Evolutionary conservation across 495 filamentous ascomycete species (phyloP).

Genomic region (Trichoderma parareesei): DNA sequence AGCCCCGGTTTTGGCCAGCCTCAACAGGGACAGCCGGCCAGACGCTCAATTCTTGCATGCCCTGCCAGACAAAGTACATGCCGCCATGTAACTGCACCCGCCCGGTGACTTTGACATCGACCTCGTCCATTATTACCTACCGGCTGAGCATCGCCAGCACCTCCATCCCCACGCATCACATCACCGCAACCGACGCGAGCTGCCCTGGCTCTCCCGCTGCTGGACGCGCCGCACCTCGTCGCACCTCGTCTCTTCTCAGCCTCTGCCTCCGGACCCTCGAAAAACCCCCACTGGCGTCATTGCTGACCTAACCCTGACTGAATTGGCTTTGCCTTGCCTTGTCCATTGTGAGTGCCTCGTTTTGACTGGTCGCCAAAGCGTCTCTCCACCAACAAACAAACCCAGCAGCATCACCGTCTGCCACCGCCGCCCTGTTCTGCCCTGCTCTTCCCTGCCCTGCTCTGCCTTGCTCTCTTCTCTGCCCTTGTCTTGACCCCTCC

Average conservation of each 20-base stretch:
- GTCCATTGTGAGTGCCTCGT: slow-evolving; percentile 7
- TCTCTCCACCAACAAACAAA: not conserved
- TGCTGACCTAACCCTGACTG: slow-evolving; percentile 10
- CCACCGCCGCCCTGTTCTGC: not conserved
- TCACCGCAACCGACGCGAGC: slow-evolving; percentile 5
- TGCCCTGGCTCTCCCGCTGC: not conserved
- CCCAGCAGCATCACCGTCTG: not conserved
- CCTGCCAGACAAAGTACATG: not conserved
- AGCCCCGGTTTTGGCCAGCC: slow-evolving; percentile 9
- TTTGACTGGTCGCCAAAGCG: not conserved
- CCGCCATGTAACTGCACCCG: slow-evolving; percentile 4
- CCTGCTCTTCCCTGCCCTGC: not conserved
- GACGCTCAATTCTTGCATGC: not conserved
- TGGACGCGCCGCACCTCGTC: not conserved
- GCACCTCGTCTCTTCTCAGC: not conserved
- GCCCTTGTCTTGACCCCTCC: no score
- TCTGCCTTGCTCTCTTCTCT: no score
- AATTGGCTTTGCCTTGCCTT: slow-evolving; percentile 4
- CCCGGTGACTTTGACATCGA: slow-evolving; percentile 3
- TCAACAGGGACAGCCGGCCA: not conserved
- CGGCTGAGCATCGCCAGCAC: not conserved
- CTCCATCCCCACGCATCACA: not conserved
- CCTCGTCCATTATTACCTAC: not conserved
- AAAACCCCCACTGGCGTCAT: slow-evolving; percentile 8
- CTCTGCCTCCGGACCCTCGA: not conserved